Evolutionary conservation across 2,329 filamentous ascomycete genomes (phyloP), one percentile per base, ranked within the genome.

Genomic region (Talaromyces amestolkiae): DNA sequence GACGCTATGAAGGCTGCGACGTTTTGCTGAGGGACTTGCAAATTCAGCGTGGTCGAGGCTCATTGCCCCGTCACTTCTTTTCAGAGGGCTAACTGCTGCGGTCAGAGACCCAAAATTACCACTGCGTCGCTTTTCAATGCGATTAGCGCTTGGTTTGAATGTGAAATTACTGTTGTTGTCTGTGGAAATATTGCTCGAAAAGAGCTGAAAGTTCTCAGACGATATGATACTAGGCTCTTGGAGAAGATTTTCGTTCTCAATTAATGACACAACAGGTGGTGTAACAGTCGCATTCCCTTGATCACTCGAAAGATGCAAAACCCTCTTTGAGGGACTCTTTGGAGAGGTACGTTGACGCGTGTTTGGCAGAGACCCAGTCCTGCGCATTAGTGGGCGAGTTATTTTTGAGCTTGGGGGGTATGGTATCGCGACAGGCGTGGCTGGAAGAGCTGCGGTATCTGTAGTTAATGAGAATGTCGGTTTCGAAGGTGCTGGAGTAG

Each of bases 21-120:
- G 87, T 82, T 97, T 97, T 56, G 93, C 91, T 66, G 94, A 91
- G 0, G 95, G 94, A 73, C 91, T 97, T 70, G 91, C 91, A 64
- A 91, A 83, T 71, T 85, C 89, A 33, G 88, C 84, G 69, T 91
- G 90, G 72, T 96, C 93, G 58, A 96, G 81, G 72, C 92, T 92
- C 91, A 96, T 94, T 61, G 90, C 89, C 51, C 91, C 90, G 80
- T 98, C 94, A 74, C 90, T 94, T 71, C 95, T 89, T 84, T 98
- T 97, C 71, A 98, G 81, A 5, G 94, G 93, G 75, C 94, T 97
- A 6, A 90, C 88, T 67, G 88, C 87, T 22, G 85, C 82, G 19
- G 86, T 82, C 58, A 82, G 79, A 56, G 82, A 78, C 70, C 79
- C 78, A 73, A 83, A 78, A 58, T 74, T 80, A 24, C 78, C 79